Conservation (phyloP, 768 basidiomycete species). For the Psilocybe sp. region DNA sequence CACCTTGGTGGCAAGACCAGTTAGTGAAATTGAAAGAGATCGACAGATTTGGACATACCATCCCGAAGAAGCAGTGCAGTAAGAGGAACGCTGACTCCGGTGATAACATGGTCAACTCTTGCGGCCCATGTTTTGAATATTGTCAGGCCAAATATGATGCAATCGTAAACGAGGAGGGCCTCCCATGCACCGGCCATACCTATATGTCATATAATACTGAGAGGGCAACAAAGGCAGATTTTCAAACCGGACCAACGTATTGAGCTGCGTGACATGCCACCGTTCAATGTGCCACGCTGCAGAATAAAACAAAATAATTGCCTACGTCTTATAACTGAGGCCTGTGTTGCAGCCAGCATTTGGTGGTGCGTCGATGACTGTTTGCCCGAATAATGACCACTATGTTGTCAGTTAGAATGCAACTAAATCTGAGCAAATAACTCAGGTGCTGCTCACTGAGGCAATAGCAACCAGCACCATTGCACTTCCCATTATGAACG, state of each 20-base stretch:
- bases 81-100: conserved; percentile 27
- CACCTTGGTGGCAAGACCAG: conserved; percentile 33
- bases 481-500: conserved; percentile 30
- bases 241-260: conserved; percentile 12
- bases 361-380: conserved; percentile 19
- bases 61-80: conserved; percentile 44
- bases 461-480: conserved; percentile 26
- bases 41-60: conserved; percentile 31
- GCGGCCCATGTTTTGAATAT: conserved; percentile 38
- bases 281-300: not conserved
- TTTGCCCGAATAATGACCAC: conserved; percentile 46
- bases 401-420: conserved; percentile 11
- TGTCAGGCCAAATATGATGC: no score
- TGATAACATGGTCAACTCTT: conserved; percentile 23
- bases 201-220: conserved; percentile 6
- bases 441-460: conserved; percentile 28
- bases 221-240: not conserved
- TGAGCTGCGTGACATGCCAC: conserved; percentile 7
- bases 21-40: not conserved
- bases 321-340: conserved; percentile 18
- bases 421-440: conserved; percentile 2
- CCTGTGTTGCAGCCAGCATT: conserved; percentile 34
- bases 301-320: conserved; percentile 2
- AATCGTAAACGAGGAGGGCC: no score
- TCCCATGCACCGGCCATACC: conserved; percentile 36